These are phyloP conservation scores for Glaciozyma martinii DNA, from an alignment of 768 basidiomycete species.

Conservation along the genomic window DNA sequence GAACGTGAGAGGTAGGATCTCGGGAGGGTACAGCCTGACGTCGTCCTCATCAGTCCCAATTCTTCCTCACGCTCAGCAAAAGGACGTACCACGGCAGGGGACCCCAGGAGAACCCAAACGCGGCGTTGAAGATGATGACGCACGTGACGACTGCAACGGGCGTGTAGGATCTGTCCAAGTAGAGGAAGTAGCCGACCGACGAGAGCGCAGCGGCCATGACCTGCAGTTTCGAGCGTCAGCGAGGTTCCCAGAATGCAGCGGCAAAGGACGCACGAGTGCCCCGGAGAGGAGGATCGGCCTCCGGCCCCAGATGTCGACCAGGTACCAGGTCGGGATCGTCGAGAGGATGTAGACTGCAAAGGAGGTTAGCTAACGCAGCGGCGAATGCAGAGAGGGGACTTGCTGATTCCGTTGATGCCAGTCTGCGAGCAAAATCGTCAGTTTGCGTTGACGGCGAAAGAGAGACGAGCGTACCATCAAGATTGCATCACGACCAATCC, in stretches of 20 bases:
- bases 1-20: constrained; percentile 80
- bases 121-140: constrained; percentile 87
- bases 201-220: constrained; percentile 70
- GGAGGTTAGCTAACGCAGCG: constrained; percentile 40
- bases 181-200: constrained; percentile 87
- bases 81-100: constrained; percentile 20
- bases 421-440: constrained; percentile 40
- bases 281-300: constrained; percentile 78
- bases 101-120: constrained; percentile 71
- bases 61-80: constrained; percentile 42
- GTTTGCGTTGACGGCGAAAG: no score
- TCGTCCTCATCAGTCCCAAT: constrained; percentile 16
- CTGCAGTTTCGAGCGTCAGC: background rate
- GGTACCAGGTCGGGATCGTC: constrained; percentile 62
- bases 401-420: constrained; percentile 67
- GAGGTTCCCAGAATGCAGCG: constrained; percentile 47
- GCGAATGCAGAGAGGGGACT: constrained; percentile 38
- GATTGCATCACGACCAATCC: constrained; percentile 85
- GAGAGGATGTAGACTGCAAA: constrained; percentile 7
- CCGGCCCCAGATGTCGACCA: constrained; percentile 85
- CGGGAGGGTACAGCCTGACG: constrained; percentile 67
- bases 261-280: constrained; percentile 47
- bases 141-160: constrained; percentile 78
- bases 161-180: constrained; percentile 73
- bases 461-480: constrained; percentile 51